Conservation (phyloP, 2,329 filamentous ascomycete species). For the Zasmidium citrigriseum region DNA sequence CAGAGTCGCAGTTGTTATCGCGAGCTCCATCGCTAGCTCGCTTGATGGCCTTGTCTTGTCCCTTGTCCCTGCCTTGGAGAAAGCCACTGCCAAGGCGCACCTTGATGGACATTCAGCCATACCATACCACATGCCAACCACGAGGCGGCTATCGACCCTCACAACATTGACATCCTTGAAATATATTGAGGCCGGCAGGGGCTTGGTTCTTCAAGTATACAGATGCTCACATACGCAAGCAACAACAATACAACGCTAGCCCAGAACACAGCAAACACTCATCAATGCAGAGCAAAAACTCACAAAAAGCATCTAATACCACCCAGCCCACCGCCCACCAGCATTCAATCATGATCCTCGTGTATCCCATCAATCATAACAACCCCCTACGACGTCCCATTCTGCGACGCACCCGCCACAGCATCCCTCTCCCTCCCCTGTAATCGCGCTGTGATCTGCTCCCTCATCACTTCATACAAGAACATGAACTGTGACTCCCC, state of each 20-base stretch:
- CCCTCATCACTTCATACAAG: conserved; percentile 81
- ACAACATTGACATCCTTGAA: too few species aligned
- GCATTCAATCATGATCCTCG: neutral
- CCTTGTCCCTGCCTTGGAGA: neutral
- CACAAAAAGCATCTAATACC: neutral
- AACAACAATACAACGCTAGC: too few species aligned
- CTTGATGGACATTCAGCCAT: neutral
- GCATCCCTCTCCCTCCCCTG: neutral
- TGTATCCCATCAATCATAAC: neutral
- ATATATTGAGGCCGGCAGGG: too few species aligned
- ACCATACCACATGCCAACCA: neutral
- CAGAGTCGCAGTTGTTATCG: too few species aligned
- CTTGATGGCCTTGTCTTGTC: neutral
- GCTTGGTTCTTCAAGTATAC: too few species aligned
- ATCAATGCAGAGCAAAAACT: neutral
- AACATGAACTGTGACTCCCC: conserved; percentile 81
- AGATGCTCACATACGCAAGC: neutral
- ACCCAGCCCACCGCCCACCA: neutral
- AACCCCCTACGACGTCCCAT: conserved; percentile 2
- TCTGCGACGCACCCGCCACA: conserved; percentile 3
- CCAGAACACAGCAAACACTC: too few species aligned
- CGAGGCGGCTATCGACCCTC: too few species aligned
- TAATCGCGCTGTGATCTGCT: conserved; percentile 51
- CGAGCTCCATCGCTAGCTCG: too few species aligned
- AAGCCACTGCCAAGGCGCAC: neutral